Evolutionary conservation across 2,329 filamentous ascomycete genomes (phyloP).

Genomic region (Verticillium isaacii): DNA sequence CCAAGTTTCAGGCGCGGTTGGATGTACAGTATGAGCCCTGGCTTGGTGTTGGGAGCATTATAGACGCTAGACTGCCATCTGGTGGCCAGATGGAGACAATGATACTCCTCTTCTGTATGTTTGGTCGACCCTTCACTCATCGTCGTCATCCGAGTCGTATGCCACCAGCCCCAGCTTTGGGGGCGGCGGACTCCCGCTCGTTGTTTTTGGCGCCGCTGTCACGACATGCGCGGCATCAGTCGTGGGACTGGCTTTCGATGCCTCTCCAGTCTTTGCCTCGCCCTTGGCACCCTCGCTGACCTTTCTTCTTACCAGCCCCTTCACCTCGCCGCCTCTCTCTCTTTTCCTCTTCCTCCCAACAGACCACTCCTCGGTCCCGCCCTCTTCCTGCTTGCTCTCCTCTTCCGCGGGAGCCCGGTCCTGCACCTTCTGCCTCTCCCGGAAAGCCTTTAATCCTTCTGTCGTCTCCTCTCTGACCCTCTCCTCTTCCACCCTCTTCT

Average conservation of each 20-base stretch:
- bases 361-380: constrained; percentile 15
- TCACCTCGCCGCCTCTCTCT: constrained; percentile 26
- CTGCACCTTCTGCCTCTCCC: constrained; percentile 38
- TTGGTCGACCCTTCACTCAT: background rate
- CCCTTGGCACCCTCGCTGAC: background rate
- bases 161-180: constrained; percentile 40
- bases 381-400: constrained; percentile 25
- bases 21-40: background rate
- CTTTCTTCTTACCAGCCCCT: constrained; percentile 6
- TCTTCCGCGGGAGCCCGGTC: constrained; percentile 12
- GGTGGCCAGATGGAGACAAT: background rate
- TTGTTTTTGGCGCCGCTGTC: background rate
- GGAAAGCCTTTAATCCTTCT: constrained; percentile 51
- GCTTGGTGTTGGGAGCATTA: background rate
- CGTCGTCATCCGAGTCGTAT: constrained; percentile 52
- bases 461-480: constrained; percentile 49
- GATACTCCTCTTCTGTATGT: background rate
- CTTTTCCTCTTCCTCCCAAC: constrained; percentile 30
- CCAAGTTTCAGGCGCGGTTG: background rate
- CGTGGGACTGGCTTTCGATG: background rate
- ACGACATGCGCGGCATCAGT: background rate
- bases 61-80: background rate
- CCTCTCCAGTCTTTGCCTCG: constrained; percentile 3
- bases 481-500: constrained; percentile 49
- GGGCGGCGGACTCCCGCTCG: constrained; percentile 12